A percentile compares a stretch with the other conserved stretches of the same genome.
Evolutionary conservation across 768 basidiomycete genomes (phyloP).

Genomic region (Leccinum obscurum): DNA sequence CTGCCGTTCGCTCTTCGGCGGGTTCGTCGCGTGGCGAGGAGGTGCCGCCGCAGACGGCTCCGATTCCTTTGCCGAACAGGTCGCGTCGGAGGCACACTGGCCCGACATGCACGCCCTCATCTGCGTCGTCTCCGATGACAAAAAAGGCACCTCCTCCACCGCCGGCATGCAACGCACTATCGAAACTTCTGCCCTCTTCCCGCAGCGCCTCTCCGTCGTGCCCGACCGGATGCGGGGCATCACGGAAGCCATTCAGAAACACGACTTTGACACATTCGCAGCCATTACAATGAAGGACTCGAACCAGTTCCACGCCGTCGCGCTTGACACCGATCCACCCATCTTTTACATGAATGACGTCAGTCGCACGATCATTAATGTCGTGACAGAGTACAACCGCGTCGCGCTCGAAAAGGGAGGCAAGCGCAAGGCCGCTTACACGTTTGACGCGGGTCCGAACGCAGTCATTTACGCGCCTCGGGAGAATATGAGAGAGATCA

Average conservation of each 20-base stretch:
- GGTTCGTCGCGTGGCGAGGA: slow-evolving; percentile 91
- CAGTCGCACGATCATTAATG: slow-evolving; percentile 84
- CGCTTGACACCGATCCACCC: slow-evolving; percentile 94
- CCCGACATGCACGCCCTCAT: slow-evolving; percentile 95
- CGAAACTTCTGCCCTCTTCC: slow-evolving; percentile 83
- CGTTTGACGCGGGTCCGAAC: slow-evolving; percentile 99
- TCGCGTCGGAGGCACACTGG: slow-evolving; percentile 89
- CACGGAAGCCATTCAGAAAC: slow-evolving; percentile 69
- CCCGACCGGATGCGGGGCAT: slow-evolving; percentile 85
- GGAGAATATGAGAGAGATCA: slow-evolving; percentile 75
- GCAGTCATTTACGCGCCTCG: slow-evolving; percentile 92
- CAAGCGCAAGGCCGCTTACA: slow-evolving; percentile 88
- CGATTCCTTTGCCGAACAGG: slow-evolving; percentile 86
- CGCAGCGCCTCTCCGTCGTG: slow-evolving; percentile 91
- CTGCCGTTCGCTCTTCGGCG: slow-evolving; percentile 95
- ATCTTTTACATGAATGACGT: slow-evolving; percentile 99
- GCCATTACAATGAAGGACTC: slow-evolving; percentile 95
- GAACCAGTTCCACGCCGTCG: slow-evolving; percentile 98
- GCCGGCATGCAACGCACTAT: slow-evolving; percentile 98
- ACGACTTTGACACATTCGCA: slow-evolving; percentile 89
- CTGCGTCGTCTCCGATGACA: slow-evolving; percentile 93
- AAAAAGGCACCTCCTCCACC: slow-evolving; percentile 94
- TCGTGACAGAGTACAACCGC: slow-evolving; percentile 93
- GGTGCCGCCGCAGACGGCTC: slow-evolving; percentile 58
- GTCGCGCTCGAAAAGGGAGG: slow-evolving; percentile 56